Percentiles rank a stretch among this genome's conserved stretches.
Conservation (phyloP, 2,329 filamentous ascomycete genomes). For the Volutella citrinella region DNA sequence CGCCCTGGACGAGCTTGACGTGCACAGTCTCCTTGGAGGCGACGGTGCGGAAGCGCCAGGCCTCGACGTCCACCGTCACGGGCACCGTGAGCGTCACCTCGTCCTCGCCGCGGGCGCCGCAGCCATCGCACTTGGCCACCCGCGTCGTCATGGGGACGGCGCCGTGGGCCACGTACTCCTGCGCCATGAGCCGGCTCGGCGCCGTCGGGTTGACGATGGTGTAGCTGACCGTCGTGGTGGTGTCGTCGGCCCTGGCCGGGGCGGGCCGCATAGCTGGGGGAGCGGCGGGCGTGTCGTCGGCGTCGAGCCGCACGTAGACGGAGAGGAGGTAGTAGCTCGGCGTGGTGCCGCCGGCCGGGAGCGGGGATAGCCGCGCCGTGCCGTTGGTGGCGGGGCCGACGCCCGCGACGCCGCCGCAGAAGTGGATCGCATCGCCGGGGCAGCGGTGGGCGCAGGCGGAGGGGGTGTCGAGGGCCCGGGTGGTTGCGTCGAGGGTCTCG, state of each 20-base stretch:
- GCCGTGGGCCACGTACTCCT: constrained; percentile 29
- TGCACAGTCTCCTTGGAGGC: no score
- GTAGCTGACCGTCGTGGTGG: constrained; percentile 22
- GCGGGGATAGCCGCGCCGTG: constrained; percentile 8
- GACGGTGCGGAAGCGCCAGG: no score
- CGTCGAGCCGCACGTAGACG: constrained; percentile 38
- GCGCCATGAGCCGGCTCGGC: constrained; percentile 27
- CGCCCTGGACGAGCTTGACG: no score
- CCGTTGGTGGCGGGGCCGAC: constrained; percentile 2
- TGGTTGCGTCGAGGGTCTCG: constrained; percentile 35
- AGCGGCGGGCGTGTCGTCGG: constrained; percentile 24
- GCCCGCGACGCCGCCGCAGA: constrained; percentile 39
- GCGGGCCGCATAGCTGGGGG: constrained; percentile 33
- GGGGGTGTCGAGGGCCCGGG: constrained; percentile 29
- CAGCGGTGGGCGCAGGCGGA: constrained; percentile 36
- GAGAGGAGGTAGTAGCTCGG: constrained; percentile 36
- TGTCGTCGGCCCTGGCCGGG: not conserved
- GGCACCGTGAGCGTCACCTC: constrained; percentile 23
- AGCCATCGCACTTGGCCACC: constrained; percentile 18
- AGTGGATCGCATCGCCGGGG: constrained; percentile 37
- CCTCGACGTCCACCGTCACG: constrained; percentile 10
- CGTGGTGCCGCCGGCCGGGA: constrained; percentile 23
- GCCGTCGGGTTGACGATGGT: constrained; percentile 29
- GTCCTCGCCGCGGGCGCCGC: constrained; percentile 18
- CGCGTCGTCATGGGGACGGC: constrained; percentile 20